Conservation (phyloP, 495 filamentous ascomycete genomes). For the Hypoxylon lenormandii region DNA sequence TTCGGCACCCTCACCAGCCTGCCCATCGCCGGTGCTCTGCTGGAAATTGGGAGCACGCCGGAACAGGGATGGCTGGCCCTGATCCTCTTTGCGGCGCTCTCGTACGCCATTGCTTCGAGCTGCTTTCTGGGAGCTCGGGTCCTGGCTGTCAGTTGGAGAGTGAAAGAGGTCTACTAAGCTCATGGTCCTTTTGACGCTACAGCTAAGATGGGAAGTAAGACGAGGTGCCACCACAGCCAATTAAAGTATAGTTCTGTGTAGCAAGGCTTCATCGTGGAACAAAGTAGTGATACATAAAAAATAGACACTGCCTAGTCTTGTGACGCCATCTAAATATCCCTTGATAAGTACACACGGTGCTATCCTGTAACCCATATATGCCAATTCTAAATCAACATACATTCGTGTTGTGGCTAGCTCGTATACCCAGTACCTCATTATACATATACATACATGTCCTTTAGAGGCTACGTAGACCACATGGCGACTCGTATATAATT, state of each 20-base stretch:
- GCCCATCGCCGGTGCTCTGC: constrained; percentile 83
- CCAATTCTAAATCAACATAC: background rate
- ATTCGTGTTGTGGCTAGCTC: background rate
- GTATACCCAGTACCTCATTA: background rate
- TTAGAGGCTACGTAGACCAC: background rate
- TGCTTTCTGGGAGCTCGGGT: constrained; percentile 73
- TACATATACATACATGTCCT: background rate
- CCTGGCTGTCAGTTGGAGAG: constrained; percentile 74
- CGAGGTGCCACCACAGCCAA: background rate
- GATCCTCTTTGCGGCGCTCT: constrained; percentile 73
- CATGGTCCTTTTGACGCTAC: background rate
- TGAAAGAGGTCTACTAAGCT: constrained; percentile 61
- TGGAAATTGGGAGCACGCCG: constrained; percentile 54
- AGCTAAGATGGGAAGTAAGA: background rate
- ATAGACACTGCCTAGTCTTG: background rate
- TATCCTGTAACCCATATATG: background rate
- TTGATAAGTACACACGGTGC: background rate
- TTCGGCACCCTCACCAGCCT: constrained; percentile 89
- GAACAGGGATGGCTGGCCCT: constrained; percentile 70
- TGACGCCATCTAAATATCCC: background rate
- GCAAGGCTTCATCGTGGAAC: no score
- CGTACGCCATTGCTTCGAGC: constrained; percentile 70
- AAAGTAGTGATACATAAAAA: background rate
- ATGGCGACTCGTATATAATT: background rate
- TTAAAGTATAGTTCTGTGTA: no score